These are phyloP conservation scores for Arthrocladium fulminans DNA, from an alignment of 2,329 filamentous ascomycete species.

Conservation along the genomic window DNA sequence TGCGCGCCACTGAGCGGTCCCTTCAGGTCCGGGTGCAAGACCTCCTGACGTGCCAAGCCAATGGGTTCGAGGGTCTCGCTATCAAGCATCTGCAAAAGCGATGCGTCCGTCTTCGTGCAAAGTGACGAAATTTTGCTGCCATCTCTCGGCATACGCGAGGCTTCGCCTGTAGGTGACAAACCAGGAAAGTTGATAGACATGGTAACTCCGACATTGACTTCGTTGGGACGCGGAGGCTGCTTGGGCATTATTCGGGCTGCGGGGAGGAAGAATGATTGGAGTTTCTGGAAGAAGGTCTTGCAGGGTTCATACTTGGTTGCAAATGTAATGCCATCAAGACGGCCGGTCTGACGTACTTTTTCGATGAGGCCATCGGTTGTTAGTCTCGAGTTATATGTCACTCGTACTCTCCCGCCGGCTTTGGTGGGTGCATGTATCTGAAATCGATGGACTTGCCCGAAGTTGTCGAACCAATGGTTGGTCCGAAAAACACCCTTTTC, in stretches of 20 bases:
- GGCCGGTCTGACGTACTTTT: conserved; percentile 52
- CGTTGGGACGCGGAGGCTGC: conserved; percentile 24
- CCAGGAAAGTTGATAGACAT: conserved; percentile 58
- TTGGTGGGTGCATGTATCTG: conserved; percentile 47
- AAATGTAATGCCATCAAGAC: conserved; percentile 52
- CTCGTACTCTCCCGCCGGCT: conserved; percentile 31
- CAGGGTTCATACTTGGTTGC: conserved; percentile 66
- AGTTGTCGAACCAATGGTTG: conserved; percentile 73
- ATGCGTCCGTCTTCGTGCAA: conserved; percentile 53
- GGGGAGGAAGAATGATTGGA: conserved; percentile 52
- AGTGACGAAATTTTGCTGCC: conserved; percentile 38
- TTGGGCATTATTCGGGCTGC: conserved; percentile 8
- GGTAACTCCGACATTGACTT: conserved; percentile 56
- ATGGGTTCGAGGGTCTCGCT: conserved; percentile 64
- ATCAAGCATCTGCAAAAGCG: conserved; percentile 53
- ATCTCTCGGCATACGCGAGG: conserved; percentile 14
- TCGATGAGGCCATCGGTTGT: conserved; percentile 58
- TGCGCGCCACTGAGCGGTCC: conserved; percentile 64
- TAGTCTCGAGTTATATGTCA: conserved; percentile 63
- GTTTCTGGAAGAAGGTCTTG: conserved; percentile 61
- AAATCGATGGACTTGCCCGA: conserved; percentile 60
- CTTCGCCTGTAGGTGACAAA: conserved; percentile 27
- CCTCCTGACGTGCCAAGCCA: conserved; percentile 50
- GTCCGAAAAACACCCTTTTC: conserved; percentile 51
- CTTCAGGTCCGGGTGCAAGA: conserved; percentile 58